Percentiles rank a stretch among this genome's conserved stretches.
These are phyloP conservation scores for Dentiscutata heterogama DNA, from an alignment of 371 early-diverging fungal genomes.

Conservation along the genomic window DNA sequence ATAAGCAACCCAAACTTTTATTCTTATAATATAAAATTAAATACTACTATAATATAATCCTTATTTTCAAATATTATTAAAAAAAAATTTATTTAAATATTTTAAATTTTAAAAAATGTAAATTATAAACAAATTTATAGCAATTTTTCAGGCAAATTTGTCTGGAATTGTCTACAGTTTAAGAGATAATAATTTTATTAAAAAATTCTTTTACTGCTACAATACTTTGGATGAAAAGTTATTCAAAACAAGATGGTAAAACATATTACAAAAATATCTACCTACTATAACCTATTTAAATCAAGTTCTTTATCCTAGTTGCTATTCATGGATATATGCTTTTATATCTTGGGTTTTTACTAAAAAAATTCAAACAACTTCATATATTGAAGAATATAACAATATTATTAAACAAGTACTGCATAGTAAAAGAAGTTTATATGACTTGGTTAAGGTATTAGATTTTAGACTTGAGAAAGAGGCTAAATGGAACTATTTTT, in stretches of 20 bases:
- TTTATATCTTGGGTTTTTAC: slow-evolving; percentile 30
- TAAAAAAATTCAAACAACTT: background rate
- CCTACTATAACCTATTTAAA: background rate
- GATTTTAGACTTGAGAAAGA: slow-evolving; percentile 2
- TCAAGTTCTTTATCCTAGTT: slow-evolving; percentile 5
- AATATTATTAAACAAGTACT: slow-evolving; percentile 10
- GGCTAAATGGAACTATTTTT: background rate
- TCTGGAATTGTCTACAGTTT: too few species aligned
- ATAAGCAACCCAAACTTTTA: too few species aligned
- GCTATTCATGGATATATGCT: background rate
- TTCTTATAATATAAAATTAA: too few species aligned
- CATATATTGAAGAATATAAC: background rate
- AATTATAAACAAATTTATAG: too few species aligned
- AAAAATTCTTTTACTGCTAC: background rate
- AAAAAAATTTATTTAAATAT: too few species aligned
- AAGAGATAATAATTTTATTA: background rate
- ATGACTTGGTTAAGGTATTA: background rate
- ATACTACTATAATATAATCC: too few species aligned
- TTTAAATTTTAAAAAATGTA: too few species aligned
- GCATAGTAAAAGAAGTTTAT: background rate
- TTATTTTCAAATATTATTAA: too few species aligned
- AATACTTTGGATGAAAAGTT: slow-evolving; percentile 12
- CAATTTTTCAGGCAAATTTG: too few species aligned
- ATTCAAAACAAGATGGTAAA: background rate
- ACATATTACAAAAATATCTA: slow-evolving; percentile 13